phyloP scores from a whole-genome alignment of 768 basidiomycete genomes.

The Agrocybe chaxingu region DNA sequence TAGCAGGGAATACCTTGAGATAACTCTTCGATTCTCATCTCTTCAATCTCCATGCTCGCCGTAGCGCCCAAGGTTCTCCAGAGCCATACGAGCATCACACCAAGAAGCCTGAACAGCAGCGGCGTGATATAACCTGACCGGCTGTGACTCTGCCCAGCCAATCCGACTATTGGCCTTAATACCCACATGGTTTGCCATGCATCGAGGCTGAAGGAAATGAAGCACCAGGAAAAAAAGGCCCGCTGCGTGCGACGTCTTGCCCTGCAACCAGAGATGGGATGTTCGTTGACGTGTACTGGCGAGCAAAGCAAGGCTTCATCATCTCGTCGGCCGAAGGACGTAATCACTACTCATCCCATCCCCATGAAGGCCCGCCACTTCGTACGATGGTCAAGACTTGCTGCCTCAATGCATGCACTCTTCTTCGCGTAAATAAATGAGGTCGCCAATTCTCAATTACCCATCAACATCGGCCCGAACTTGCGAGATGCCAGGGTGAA shows the following conservation, averaged over 20 bases:
- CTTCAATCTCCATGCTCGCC: too few relatives aligned
- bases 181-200: too few relatives aligned
- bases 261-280: neutral
- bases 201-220: neutral
- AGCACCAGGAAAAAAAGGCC: neutral
- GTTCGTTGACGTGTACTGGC: slow-evolving; percentile 8
- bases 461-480: neutral
- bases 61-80: too few relatives aligned
- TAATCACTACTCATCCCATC: slow-evolving; percentile 11
- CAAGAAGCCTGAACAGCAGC: too few relatives aligned
- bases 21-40: too few relatives aligned
- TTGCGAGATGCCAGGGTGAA: too few relatives aligned
- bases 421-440: neutral
- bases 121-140: too few relatives aligned
- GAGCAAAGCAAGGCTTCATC: neutral
- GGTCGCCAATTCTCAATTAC: neutral
- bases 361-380: slow-evolving; percentile 10
- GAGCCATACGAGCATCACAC: too few relatives aligned
- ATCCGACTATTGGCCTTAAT: too few relatives aligned
- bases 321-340: slow-evolving; percentile 18
- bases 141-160: too few relatives aligned
- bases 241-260: too few relatives aligned
- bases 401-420: neutral
- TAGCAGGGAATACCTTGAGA: too few relatives aligned
- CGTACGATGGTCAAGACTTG: slow-evolving; percentile 1